phyloP scores from a whole-genome alignment of 306 rosid species.

The Carpinus fangiana region DNA sequence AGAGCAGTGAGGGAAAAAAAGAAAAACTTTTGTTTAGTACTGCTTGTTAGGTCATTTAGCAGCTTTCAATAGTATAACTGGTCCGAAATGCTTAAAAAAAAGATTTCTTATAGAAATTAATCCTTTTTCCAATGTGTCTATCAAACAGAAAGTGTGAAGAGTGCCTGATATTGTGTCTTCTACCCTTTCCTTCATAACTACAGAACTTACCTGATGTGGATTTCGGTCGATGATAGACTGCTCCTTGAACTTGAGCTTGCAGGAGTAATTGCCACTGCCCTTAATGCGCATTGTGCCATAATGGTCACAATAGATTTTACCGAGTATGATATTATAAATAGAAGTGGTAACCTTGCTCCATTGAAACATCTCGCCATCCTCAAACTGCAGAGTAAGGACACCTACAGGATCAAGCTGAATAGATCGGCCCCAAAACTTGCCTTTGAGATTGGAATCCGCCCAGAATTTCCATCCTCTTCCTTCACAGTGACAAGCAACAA shows the following conservation, averaged over 20 bases:
- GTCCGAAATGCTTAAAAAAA: background rate
- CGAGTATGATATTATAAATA: constrained; percentile 90
- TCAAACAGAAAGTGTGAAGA: constrained; percentile 11
- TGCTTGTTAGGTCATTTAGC: background rate
- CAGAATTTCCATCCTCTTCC: constrained; percentile 93
- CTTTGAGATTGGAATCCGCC: constrained; percentile 98
- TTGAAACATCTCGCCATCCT: constrained; percentile 85
- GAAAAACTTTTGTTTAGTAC: background rate
- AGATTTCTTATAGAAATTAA: background rate
- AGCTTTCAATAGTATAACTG: background rate
- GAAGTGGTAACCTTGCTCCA: constrained; percentile 99
- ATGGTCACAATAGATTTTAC: constrained; percentile 95
- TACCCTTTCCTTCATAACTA: constrained; percentile 11
- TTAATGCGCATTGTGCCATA: constrained; percentile 97
- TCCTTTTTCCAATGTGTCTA: background rate
- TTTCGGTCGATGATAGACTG: constrained; percentile 95
- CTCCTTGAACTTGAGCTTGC: constrained; percentile 98
- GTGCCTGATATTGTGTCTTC: background rate
- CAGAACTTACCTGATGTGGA: constrained; percentile 85
- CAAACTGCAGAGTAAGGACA: constrained; percentile 85
- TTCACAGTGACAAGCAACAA: constrained; percentile 98
- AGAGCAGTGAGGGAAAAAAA: background rate
- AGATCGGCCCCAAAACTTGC: constrained; percentile 98
- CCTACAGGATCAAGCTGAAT: constrained; percentile 98
- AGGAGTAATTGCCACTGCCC: constrained; percentile 89